Evolutionary conservation across 176 grass and related monocot species (phyloP).

Genomic region (Puccinellia tenuiflora): DNA sequence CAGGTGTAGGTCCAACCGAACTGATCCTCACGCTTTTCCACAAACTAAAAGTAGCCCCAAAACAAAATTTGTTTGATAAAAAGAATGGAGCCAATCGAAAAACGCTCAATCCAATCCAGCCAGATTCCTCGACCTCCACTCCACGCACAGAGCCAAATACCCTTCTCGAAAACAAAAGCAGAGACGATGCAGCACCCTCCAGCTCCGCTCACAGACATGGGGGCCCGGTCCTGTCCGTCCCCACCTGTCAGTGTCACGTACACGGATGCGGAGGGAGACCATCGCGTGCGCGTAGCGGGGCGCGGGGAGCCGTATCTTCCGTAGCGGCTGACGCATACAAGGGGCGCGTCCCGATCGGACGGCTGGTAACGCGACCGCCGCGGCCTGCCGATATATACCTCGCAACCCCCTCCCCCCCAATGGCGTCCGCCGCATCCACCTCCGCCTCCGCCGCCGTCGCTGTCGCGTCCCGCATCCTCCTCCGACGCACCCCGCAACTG

Average conservation of each 20-base stretch:
- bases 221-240: rapidly evolving
- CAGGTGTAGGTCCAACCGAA: too few species aligned
- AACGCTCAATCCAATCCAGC: background rate
- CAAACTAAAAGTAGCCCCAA: too few species aligned
- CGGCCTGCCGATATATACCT: constrained; percentile 54
- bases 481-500: constrained; percentile 24
- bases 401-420: background rate
- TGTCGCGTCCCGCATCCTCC: constrained; percentile 21
- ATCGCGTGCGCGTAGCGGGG: background rate
- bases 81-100: background rate
- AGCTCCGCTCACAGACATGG: background rate
- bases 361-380: constrained; percentile 30
- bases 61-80: background rate
- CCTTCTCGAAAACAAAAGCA: background rate
- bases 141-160: too few species aligned
- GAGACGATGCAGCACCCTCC: rapidly evolving
- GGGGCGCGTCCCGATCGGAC: constrained; percentile 24
- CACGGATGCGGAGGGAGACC: background rate
- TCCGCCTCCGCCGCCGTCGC: constrained; percentile 37
- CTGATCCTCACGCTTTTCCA: background rate
- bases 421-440: constrained; percentile 45
- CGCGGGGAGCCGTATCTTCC: background rate
- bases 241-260: background rate
- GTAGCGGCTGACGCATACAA: constrained; percentile 33
- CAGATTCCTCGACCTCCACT: constrained; percentile 24